A percentile compares a stretch with the other conserved stretches of the same genome.
Conservation (phyloP, 1,284 basidiomycete genomes). For the Cryptococcus sp. region DNA sequence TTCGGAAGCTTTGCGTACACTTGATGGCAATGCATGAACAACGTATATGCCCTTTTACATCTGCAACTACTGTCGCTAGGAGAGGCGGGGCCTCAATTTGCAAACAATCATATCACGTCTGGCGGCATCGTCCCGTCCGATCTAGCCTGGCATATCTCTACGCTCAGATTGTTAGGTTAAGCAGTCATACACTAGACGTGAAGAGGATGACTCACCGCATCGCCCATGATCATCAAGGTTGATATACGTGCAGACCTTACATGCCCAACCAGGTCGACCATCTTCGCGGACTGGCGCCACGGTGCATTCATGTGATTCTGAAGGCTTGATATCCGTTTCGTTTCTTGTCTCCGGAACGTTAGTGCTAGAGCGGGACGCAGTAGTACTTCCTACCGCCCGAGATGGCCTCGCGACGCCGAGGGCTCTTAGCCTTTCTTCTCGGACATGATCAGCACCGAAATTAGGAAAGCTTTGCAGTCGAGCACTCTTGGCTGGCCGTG, state of each 20-base stretch:
- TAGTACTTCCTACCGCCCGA: neutral
- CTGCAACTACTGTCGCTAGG: no score
- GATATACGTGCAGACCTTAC: conserved; percentile 37
- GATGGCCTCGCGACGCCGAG: conserved; percentile 14
- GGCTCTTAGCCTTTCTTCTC: conserved; percentile 26
- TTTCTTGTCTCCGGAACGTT: no score
- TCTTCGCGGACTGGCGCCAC: conserved; percentile 5
- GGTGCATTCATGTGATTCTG: neutral
- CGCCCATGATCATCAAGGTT: conserved; percentile 35
- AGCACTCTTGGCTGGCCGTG: conserved; percentile 1
- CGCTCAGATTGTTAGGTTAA: conserved; percentile 3
- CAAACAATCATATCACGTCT: conserved; percentile 4
- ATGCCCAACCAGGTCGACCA: conserved; percentile 28
- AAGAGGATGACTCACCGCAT: conserved; percentile 36
- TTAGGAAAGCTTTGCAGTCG: neutral
- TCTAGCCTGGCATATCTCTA: conserved; percentile 41
- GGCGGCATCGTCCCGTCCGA: conserved; percentile 30
- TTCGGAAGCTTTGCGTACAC: neutral
- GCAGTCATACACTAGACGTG: neutral
- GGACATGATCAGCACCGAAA: conserved; percentile 15
- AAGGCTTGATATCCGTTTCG: neutral
- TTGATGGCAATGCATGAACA: no score
- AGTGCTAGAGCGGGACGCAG: neutral
- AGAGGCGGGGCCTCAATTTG: no score
- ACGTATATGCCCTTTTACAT: no score